Percentiles rank a stretch among this genome's conserved stretches.
These are phyloP conservation scores for Scedosporium minutisporum DNA, from an alignment of 2,329 filamentous ascomycete genomes.

Conservation along the genomic window DNA sequence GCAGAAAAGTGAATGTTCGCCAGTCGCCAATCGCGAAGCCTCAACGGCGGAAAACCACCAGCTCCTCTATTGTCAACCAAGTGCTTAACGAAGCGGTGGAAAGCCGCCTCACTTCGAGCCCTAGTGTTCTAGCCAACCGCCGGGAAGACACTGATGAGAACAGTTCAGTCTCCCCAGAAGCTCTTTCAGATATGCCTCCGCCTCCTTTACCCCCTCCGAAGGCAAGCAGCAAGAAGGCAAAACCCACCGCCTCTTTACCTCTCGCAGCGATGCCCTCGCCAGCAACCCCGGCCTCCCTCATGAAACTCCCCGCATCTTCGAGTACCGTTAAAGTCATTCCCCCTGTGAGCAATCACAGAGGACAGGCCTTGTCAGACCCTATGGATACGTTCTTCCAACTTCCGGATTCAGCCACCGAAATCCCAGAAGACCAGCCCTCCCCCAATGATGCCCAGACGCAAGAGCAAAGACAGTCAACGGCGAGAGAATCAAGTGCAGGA, in stretches of 20 bases:
- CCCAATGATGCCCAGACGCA: slow-evolving; percentile 43
- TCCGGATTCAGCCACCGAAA: slow-evolving; percentile 56
- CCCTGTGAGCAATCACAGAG: background rate
- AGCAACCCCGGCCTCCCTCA: slow-evolving; percentile 79
- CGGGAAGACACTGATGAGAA: slow-evolving; percentile 52
- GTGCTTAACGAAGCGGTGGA: slow-evolving; percentile 44
- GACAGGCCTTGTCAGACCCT: background rate
- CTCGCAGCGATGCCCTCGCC: slow-evolving; percentile 28
- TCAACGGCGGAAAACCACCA: slow-evolving; percentile 44
- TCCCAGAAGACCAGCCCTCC: slow-evolving; percentile 26
- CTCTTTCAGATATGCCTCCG: slow-evolving; percentile 56
- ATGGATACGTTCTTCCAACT: slow-evolving; percentile 40
- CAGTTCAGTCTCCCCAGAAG: slow-evolving; percentile 55
- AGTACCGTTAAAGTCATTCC: background rate
- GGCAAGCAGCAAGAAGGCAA: slow-evolving; percentile 24
- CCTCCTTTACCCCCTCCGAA: slow-evolving; percentile 57
- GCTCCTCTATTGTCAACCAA: slow-evolving; percentile 47
- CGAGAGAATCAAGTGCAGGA: slow-evolving; percentile 27
- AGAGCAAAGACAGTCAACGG: slow-evolving; percentile 25
- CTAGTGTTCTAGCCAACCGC: slow-evolving; percentile 18
- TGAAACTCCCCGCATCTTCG: slow-evolving; percentile 53
- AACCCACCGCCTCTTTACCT: slow-evolving; percentile 8
- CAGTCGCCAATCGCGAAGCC: slow-evolving; percentile 68
- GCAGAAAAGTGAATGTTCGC: slow-evolving; percentile 44
- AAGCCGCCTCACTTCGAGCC: slow-evolving; percentile 4